Evolutionary conservation across 495 filamentous ascomycete species (phyloP).

Genomic region (Clohesyomyces aquaticus): DNA sequence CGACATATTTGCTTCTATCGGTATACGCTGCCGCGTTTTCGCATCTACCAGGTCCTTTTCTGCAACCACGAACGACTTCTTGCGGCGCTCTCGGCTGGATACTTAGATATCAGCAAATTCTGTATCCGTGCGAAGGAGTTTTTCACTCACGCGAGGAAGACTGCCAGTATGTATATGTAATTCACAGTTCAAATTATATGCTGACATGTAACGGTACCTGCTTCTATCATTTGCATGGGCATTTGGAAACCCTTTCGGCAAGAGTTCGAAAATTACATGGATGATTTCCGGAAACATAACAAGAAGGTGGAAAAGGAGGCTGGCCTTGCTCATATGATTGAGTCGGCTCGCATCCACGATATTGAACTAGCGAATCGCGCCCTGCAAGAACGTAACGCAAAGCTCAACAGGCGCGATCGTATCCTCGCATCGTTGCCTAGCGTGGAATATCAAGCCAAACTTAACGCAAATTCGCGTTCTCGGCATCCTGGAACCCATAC

Average conservation of each 20-base stretch:
- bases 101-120: constrained; percentile 50
- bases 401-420: constrained; percentile 25
- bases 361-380: constrained; percentile 23
- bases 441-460: constrained; percentile 28
- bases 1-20: constrained; percentile 43
- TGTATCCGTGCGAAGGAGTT: constrained; percentile 46
- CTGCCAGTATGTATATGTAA: constrained; percentile 6
- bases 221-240: constrained; percentile 6
- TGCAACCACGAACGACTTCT: constrained; percentile 44
- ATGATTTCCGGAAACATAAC: constrained; percentile 40
- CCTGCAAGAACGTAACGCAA: constrained; percentile 11
- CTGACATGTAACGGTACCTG: constrained; percentile 10
- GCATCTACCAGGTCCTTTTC: constrained; percentile 44
- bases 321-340: constrained; percentile 43
- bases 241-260: constrained; percentile 40
- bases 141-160: constrained; percentile 39
- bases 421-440: constrained; percentile 13
- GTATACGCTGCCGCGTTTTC: constrained; percentile 47
- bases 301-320: constrained; percentile 45
- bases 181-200: background rate
- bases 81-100: constrained; percentile 45
- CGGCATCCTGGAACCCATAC: constrained; percentile 28
- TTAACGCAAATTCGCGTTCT: constrained; percentile 5
- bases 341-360: constrained; percentile 18
- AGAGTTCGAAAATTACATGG: constrained; percentile 40